Base-by-base conservation (phyloP, 2,329 filamentous ascomycete species). In the Zymoseptoria passerinii region DNA sequence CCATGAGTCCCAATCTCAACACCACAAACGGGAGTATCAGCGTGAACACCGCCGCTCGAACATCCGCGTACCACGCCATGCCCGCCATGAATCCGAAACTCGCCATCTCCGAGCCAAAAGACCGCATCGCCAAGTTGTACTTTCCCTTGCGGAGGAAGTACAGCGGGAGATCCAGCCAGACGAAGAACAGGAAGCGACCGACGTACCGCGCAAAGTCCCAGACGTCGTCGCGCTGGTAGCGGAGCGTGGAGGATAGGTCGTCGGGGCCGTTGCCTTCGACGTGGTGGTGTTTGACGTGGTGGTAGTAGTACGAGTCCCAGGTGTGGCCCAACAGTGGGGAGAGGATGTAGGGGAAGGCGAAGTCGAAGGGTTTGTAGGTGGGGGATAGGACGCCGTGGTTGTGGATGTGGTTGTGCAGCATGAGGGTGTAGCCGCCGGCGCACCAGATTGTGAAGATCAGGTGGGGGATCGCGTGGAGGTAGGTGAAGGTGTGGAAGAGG, bases 351-450 rank as follows among this genome's bases (percentile, higher is more conserved):
- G 89, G 89, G 65, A 91, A 92, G 1, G 79, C 55, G 5, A 73
- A 69, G 67, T 92, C 89, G 59, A 92, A 72, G 28, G 80, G 67
- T 35, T 75, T 73, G 56, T 80, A 82, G 7, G 74, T 70, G 66
- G 81, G 82, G 23, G 77, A 73, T 40, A 92, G 74, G 2, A 92
- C 78, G 19, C 89, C 89, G 51, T 84, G 80, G 77, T 84, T 84
- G 70, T 92, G 89, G 65, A 92, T 92, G 71, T 92, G 89, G 68
- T 92, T 88, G 67, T 92, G 89, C 80, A 89, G 88, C 82, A 92
- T 84, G 44, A 92, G 78, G 0, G 88, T 92, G 74, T 90, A 92
- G 1, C 85, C 78, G 7, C 88, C 88, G 55, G 85, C 82, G 68
- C 86, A 91, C 70, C 80, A 88, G 35, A 81, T 74, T 66, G 88